Base-by-base conservation (phyloP, 2,329 filamentous ascomycete genomes). In the Xylaria sp. region DNA sequence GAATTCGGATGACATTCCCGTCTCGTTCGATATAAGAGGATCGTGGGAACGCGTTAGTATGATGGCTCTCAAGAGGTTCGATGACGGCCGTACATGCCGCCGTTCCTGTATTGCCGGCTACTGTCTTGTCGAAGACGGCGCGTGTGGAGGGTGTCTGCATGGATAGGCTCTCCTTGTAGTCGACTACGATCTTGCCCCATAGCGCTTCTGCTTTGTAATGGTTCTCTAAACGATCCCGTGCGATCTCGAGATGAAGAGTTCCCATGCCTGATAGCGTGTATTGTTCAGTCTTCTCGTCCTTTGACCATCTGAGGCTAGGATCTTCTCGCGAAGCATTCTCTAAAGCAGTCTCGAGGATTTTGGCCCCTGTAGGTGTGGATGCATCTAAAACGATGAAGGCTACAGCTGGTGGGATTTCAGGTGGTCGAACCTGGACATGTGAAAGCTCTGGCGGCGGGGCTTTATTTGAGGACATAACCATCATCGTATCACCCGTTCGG, bases 231-330 rank as follows among this genome's bases (percentile, higher is more conserved):
- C 94, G 88, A 78, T 98, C 93, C 56, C 93, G 85, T 0, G 95
- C 94, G 55, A 99, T 96, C 74, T 99, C 96, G 0, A 99, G 85
- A 79, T 99, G 96, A 31, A 99, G 86, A 74, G 97, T 93, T 7
- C 96, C 96, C 96, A 99, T 98, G 3, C 96, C 96, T 60, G 94
- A 94, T 0, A 99, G 85, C 36, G 97, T 90, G 53, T 96, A 97
- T 75, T 97, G 94, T 1, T 96, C 96, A 1, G 93, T 94, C 77
- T 97, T 96, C 68, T 95, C 89, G 73, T 98, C 93, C 33, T 92
- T 84, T 39, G 86, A 92, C 76, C 97, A 92, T 63, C 96, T 89
- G 25, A 99, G 83, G 78, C 94, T 97, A 0, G 96, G 96, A 74
- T 99, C 96, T 81, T 99, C 96, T 72, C 96, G 86, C 0, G 97